Evolutionary conservation across 2,329 filamentous ascomycete species (phyloP).

Genomic region (Trichophyton mentagrophytes): DNA sequence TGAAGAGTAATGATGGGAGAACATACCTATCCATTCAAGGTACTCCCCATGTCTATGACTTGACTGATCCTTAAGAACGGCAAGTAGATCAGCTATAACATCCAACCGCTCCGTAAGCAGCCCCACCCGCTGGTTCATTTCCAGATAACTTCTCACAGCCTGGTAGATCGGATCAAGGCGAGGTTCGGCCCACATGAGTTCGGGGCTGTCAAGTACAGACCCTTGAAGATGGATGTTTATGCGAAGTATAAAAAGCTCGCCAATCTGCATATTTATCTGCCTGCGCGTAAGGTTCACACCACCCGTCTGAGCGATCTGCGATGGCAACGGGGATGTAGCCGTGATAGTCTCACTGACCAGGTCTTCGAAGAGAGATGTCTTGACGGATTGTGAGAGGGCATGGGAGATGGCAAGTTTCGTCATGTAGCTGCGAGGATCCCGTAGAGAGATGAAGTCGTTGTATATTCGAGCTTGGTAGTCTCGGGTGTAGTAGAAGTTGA

Average conservation of each 20-base stretch:
- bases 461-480: conserved; percentile 98
- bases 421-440: conserved; percentile 96
- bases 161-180: conserved; percentile 94
- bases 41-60: conserved; percentile 87
- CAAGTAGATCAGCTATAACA: conserved; percentile 84
- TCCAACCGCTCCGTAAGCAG: conserved; percentile 80
- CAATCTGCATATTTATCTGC: conserved; percentile 99
- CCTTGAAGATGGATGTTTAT: conserved; percentile 98
- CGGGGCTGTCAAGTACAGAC: conserved; percentile 87
- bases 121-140: conserved; percentile 92
- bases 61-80: conserved; percentile 88
- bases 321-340: conserved; percentile 81
- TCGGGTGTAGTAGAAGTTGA: conserved; percentile 98
- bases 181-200: conserved; percentile 97
- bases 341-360: conserved; percentile 88
- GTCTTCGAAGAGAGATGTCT: conserved; percentile 95
- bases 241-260: conserved; percentile 90
- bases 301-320: conserved; percentile 82
- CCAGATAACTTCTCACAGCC: conserved; percentile 85
- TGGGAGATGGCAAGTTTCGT: conserved; percentile 94
- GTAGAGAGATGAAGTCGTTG: conserved; percentile 94
- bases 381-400: conserved; percentile 88
- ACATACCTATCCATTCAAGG: conserved; percentile 75
- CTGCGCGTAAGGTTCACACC: conserved; percentile 77
- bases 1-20: neutral